Base-by-base conservation (phyloP, 148 eudicot species). In the Heliosperma pusillum region DNA sequence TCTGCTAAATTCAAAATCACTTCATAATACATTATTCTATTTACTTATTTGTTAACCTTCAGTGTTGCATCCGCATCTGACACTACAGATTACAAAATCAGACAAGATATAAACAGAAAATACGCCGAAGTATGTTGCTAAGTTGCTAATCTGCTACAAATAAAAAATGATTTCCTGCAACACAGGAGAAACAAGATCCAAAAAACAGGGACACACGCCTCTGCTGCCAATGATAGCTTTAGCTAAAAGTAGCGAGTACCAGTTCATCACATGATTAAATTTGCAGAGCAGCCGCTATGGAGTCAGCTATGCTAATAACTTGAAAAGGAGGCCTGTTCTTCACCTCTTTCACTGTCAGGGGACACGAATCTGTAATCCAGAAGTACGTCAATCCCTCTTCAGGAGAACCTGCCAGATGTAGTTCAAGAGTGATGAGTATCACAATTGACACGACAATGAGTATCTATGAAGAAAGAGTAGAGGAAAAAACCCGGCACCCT, bases 351-450 rank as follows among this genome's bases (percentile, higher is more conserved):
- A 92, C 97, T 0, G 96, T 92, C 76, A 74, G 68, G 8, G 99
- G 94, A 71, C 99, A 95, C 3, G 99, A 95, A 71, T 95, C 99
- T 24, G 99, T 95, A 58, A 95, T 95, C 99, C 99, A 95, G 42
- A 95, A 95, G 88, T 92, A 84, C 27, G 86, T 63, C 82, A 95
- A 73, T 72, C 93, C 97, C 47, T 83, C 90, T 77, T 78, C 92
- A 0, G 97, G 97, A 45, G 63, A 57, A 70, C 97, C 99, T 92
- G 80, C 63, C 76, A 11, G 26, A 60, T 56, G 75, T 81, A 33
- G 25, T 20, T 20, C 3, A 16, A 66, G 55, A 50, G 19, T 50
- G 16, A 50, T 50, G 55, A 16, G 12, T 50, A 13, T 50, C 55
- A 50, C 55, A 50, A 17, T 50, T 50, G 19, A 50, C 15, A 13